Percentiles rank a stretch among this genome's conserved stretches.
Evolutionary conservation across 495 filamentous ascomycete species (phyloP).

Genomic region (Coniosporium apollinis): DNA sequence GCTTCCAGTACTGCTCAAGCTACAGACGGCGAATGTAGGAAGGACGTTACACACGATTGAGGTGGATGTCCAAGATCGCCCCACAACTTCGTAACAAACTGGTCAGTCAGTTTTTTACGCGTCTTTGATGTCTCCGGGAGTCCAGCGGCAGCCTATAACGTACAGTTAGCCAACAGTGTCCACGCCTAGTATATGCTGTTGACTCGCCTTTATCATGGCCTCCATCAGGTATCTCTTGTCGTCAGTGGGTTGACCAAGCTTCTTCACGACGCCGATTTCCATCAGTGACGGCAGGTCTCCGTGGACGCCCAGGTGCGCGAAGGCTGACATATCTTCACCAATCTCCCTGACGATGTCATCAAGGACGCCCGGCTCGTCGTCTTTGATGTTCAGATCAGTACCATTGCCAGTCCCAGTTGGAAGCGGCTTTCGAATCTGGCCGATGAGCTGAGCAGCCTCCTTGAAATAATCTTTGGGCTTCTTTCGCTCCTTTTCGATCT

Average conservation of each 20-base stretch:
- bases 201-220: conserved; percentile 27
- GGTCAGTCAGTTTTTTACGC: conserved; percentile 36
- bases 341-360: conserved; percentile 12
- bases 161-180: conserved; percentile 1
- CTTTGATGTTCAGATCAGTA: conserved; percentile 23
- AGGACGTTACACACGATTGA: conserved; percentile 30
- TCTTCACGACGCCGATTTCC: not conserved
- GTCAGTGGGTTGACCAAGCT: conserved; percentile 14
- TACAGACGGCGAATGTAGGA: conserved; percentile 8
- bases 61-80: conserved; percentile 54
- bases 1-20: no score
- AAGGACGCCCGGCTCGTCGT: conserved; percentile 20
- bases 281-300: no score
- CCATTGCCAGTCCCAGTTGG: conserved; percentile 24
- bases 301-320: conserved; percentile 25
- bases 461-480: conserved; percentile 12
- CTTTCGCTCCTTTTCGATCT: not conserved
- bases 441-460: conserved; percentile 10
- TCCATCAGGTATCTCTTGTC: conserved; percentile 42
- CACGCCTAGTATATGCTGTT: not conserved
- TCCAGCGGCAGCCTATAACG: conserved; percentile 23
- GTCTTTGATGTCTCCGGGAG: conserved; percentile 38
- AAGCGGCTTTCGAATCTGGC: conserved; percentile 11
- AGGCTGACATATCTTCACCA: conserved; percentile 11
- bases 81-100: conserved; percentile 48